phyloP scores from a whole-genome alignment of 2,329 filamentous ascomycete genomes.

The Apiospora marii region DNA sequence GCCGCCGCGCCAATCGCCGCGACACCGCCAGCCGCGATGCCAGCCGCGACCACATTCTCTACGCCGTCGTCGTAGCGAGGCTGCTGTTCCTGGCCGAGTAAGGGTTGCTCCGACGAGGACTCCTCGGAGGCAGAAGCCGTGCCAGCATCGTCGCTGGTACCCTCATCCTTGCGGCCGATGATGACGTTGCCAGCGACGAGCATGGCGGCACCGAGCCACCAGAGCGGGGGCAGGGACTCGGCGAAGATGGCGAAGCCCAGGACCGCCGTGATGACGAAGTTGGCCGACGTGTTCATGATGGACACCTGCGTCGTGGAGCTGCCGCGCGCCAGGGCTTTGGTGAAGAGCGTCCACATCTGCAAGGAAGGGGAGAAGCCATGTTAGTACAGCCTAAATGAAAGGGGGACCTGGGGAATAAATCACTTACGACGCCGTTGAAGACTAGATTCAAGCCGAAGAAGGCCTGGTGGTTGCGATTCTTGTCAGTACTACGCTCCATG shows the following conservation, averaged over 20 bases:
- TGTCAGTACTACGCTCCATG: neutral
- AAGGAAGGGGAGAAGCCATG: slow-evolving; percentile 10
- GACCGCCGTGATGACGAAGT: slow-evolving; percentile 81
- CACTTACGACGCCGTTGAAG: slow-evolving; percentile 73
- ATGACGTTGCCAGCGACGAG: slow-evolving; percentile 81
- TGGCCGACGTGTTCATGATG: slow-evolving; percentile 83
- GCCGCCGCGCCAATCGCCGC: slow-evolving; percentile 3
- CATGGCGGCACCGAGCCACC: slow-evolving; percentile 78
- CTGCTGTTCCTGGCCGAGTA: neutral
- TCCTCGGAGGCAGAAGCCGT: neutral
- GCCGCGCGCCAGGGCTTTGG: slow-evolving; percentile 75
- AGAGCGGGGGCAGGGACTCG: slow-evolving; percentile 74
- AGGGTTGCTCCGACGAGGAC: neutral
- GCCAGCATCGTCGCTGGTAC: neutral
- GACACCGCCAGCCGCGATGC: neutral
- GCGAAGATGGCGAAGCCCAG: slow-evolving; percentile 75
- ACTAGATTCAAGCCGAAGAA: slow-evolving; percentile 79
- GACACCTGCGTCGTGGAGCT: slow-evolving; percentile 81
- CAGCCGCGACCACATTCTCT: neutral
- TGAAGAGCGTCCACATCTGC: slow-evolving; percentile 85
- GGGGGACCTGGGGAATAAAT: neutral
- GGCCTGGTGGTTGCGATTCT: slow-evolving; percentile 50
- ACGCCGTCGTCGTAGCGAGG: neutral
- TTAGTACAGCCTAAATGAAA: neutral
- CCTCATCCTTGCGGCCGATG: slow-evolving; percentile 67